A percentile compares a stretch with the other conserved stretches of the same genome.
phyloP scores from a whole-genome alignment of 805 yeast genomes.

The Suhomyces tanzawaensis region DNA sequence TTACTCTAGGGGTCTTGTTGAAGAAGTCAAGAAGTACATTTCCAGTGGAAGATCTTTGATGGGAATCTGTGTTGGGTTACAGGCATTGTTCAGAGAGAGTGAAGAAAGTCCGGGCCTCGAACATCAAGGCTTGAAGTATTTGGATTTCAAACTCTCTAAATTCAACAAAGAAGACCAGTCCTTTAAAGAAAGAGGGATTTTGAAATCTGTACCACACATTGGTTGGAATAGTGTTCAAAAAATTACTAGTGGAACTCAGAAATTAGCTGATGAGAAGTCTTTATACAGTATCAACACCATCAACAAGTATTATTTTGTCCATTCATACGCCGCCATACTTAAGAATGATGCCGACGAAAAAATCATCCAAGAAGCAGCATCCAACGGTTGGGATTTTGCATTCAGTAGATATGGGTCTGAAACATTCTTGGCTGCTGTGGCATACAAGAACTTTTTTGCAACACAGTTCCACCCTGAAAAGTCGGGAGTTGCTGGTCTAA shows the following conservation, averaged over 20 bases:
- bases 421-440: slow-evolving; percentile 76
- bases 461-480: slow-evolving; percentile 99
- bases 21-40: slow-evolving; percentile 66
- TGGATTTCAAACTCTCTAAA: slow-evolving; percentile 47
- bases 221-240: slow-evolving; percentile 78
- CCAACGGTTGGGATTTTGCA: slow-evolving; percentile 70
- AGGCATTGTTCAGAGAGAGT: slow-evolving; percentile 72
- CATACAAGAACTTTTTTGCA: slow-evolving; percentile 79
- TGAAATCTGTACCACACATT: slow-evolving; percentile 90
- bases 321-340: slow-evolving; percentile 83
- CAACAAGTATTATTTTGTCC: slow-evolving; percentile 88
- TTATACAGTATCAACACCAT: slow-evolving; percentile 65
- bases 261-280: slow-evolving; percentile 22
- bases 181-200: slow-evolving; percentile 25
- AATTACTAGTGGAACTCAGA: slow-evolving; percentile 20
- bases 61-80: slow-evolving; percentile 98
- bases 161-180: slow-evolving; percentile 47
- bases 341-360: slow-evolving; percentile 26
- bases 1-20: slow-evolving; percentile 56
- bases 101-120: slow-evolving; percentile 62
- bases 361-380: slow-evolving; percentile 22
- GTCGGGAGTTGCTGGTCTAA: slow-evolving; percentile 87
- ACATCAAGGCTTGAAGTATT: slow-evolving; percentile 61
- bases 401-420: slow-evolving; percentile 74
- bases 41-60: slow-evolving; percentile 78